Evolutionary conservation across 2,329 filamentous ascomycete genomes (phyloP).

Genomic region (Aspergillus felis): DNA sequence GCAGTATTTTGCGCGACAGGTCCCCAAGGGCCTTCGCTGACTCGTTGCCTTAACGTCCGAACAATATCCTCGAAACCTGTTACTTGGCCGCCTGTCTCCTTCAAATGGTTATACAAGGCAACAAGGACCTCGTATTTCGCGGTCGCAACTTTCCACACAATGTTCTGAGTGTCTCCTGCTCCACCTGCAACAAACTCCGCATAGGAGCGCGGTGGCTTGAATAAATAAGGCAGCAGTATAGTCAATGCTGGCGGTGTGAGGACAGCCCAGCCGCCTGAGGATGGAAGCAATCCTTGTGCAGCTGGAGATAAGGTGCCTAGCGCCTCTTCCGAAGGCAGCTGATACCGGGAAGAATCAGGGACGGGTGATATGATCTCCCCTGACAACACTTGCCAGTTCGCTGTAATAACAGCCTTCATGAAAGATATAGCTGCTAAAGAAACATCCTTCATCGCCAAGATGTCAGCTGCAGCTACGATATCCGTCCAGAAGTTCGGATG

Average conservation of each 20-base stretch:
- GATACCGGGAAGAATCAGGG: conserved; percentile 24
- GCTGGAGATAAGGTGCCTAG: conserved; percentile 36
- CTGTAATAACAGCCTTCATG: conserved; percentile 50
- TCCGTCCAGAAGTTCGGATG: conserved; percentile 51
- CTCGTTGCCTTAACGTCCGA: conserved; percentile 36
- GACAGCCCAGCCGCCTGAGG: conserved; percentile 49
- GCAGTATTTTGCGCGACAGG: conserved; percentile 27
- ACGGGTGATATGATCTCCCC: conserved; percentile 22
- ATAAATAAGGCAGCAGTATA: conserved; percentile 53
- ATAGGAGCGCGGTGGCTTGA: conserved; percentile 55
- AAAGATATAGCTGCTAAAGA: conserved; percentile 54
- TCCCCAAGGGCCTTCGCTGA: conserved; percentile 42
- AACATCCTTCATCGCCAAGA: conserved; percentile 54
- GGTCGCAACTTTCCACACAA: conserved; percentile 54
- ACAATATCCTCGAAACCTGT: conserved; percentile 39
- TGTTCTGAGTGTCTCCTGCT: conserved; percentile 53
- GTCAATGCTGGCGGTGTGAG: conserved; percentile 50
- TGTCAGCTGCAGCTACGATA: conserved; percentile 52
- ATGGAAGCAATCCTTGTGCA: conserved; percentile 33
- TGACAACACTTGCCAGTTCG: conserved; percentile 49
- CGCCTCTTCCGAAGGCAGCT: conserved; percentile 39
- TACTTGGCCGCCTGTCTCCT: conserved; percentile 28
- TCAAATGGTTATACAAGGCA: conserved; percentile 45
- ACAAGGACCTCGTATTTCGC: conserved; percentile 56
- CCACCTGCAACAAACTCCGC: conserved; percentile 56